Base-by-base conservation (phyloP, 192 early-diverging fungal species). In the Coemansia interrupta region DNA sequence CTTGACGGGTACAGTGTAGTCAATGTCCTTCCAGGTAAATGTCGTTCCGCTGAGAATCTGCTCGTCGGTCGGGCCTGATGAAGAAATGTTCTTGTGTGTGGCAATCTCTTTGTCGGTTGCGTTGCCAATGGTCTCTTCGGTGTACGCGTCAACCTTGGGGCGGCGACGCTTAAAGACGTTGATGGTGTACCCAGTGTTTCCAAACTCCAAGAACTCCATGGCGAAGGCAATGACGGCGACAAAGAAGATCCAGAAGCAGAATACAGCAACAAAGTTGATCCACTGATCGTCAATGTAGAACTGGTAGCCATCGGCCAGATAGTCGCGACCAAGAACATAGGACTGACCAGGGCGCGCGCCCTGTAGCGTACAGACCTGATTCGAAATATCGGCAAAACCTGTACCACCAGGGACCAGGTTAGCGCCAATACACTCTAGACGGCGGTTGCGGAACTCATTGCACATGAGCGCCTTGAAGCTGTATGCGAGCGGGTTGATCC, bases 401-500 rank as follows among this genome's bases (percentile, higher is more conserved):
- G 80, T 70, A 15, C 83, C 86, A 53, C 47, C 72, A 15, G 84
- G 84, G 29, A 85, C 64, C 47, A 81, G 56, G 28, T 68, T 68
- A 22, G 53, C 17, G 11, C 66, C 62, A 0, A 52, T 50, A 43
- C 79, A 81, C 7, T 42, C 32, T 23, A 76, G 22, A 22, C 47
- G 47, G n/a, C 77, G 70, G 28, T 82, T 79, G 46, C 72, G 69
- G 61, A 88, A 87, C 78, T 91, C 89, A 66, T 89, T 91, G 46
- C 73, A 66, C 68, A 89, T 68, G 14, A 91, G 79, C 14, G 83
- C 70, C 56, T 83, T 83, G 67, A 82, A 83, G 12, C 80, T 87
- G 64, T 89, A 91, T 1, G 83, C 72, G 28, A 89, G 65, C 13
- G 87, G 86, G 58, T 87, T 87, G 46, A 89, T 84, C 78, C 80